Evolutionary conservation across 129 eudicot genomes (phyloP).

Genomic region (Saposhnikovia divaricata): DNA sequence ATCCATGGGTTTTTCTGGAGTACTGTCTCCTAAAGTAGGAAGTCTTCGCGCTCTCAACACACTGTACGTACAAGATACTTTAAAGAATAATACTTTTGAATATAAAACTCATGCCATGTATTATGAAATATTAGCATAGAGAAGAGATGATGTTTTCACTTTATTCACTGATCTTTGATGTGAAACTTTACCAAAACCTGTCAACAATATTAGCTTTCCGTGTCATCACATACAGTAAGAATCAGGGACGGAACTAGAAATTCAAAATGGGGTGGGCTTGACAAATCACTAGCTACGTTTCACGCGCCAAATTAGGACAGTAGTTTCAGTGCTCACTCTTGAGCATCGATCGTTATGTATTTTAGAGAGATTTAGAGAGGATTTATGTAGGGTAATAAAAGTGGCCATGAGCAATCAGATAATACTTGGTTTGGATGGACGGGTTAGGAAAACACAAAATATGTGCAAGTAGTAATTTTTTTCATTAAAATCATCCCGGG

Average conservation of each 20-base stretch:
- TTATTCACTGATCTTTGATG: neutral
- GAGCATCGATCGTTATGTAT: too few relatives aligned
- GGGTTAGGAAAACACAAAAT: too few relatives aligned
- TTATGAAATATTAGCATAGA: neutral
- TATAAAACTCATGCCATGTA: neutral
- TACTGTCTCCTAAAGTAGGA: constrained; percentile 54
- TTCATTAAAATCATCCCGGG: too few relatives aligned
- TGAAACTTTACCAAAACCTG: neutral
- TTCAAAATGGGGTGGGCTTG: too few relatives aligned
- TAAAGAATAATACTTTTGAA: neutral
- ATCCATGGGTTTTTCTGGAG: constrained; percentile 70
- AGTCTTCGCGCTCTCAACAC: constrained; percentile 45
- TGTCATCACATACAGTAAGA: neutral
- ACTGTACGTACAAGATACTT: constrained; percentile 40
- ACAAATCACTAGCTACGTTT: too few relatives aligned
- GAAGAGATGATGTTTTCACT: neutral
- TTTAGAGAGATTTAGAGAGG: too few relatives aligned
- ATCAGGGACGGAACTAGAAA: neutral
- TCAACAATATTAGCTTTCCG: neutral
- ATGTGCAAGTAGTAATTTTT: too few relatives aligned
- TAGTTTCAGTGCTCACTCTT: too few relatives aligned
- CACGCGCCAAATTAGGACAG: too few relatives aligned
- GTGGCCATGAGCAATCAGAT: too few relatives aligned
- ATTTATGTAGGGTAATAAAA: too few relatives aligned
- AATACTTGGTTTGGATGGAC: too few relatives aligned